Evolutionary conservation across 257 asterid genomes (phyloP).

Genomic region (Lithospermum erythrorhizon): DNA sequence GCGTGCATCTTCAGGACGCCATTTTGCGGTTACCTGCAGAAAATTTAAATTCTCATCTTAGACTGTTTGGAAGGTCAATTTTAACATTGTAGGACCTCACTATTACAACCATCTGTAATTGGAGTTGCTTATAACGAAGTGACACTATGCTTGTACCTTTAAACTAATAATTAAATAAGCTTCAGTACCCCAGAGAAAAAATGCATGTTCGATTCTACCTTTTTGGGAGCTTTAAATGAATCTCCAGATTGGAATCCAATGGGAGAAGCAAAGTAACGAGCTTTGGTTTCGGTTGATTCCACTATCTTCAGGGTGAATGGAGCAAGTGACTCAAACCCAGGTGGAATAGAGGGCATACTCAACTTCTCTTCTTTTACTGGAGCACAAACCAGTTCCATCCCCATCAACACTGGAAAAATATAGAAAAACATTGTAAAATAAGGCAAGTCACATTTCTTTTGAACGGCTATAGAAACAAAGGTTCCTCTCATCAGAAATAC

Average conservation of each 20-base stretch:
- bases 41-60: constrained; percentile 18
- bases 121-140: background rate
- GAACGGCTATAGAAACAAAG: background rate
- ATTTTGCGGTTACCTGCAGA: constrained; percentile 63
- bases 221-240: constrained; percentile 42
- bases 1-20: constrained; percentile 64
- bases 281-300: constrained; percentile 25
- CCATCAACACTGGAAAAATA: constrained; percentile 39
- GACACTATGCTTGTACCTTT: constrained; percentile 27
- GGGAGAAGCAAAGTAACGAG: constrained; percentile 23
- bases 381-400: constrained; percentile 47
- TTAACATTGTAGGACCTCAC: background rate
- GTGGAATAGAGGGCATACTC: constrained; percentile 71
- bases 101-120: background rate
- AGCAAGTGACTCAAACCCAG: constrained; percentile 87
- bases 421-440: background rate
- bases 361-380: constrained; percentile 62
- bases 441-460: background rate
- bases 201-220: constrained; percentile 27
- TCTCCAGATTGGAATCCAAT: constrained; percentile 26
- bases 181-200: too few species aligned
- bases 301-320: constrained; percentile 56
- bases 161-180: constrained; percentile 12
- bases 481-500: background rate
- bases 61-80: constrained; percentile 9